These are phyloP conservation scores for Mucor indicus DNA, from an alignment of 371 early-diverging fungal genomes.

Conservation along the genomic window DNA sequence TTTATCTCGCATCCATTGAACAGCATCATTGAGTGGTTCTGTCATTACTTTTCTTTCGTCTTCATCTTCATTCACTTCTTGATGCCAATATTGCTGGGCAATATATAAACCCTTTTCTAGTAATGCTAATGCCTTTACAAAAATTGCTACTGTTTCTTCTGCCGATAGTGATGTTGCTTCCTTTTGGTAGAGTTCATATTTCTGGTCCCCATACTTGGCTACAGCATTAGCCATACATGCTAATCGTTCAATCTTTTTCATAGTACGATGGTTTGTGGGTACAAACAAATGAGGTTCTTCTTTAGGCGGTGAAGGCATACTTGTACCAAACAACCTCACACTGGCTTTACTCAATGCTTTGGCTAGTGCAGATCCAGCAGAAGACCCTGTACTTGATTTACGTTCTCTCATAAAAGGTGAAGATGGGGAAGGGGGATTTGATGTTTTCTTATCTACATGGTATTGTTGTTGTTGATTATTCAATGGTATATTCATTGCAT, in stretches of 20 bases:
- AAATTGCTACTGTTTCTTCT: slow-evolving; percentile 75
- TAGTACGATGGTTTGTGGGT: slow-evolving; percentile 9
- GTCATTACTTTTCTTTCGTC: slow-evolving; percentile 27
- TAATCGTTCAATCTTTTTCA: slow-evolving; percentile 53
- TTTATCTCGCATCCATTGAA: slow-evolving; percentile 85
- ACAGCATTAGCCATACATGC: slow-evolving; percentile 68
- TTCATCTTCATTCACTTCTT: slow-evolving; percentile 21
- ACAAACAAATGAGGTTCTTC: slow-evolving; percentile 2
- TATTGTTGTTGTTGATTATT: slow-evolving; percentile 1
- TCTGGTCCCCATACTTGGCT: slow-evolving; percentile 59
- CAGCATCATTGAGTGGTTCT: slow-evolving; percentile 53
- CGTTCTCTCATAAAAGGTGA: slow-evolving; percentile 37
- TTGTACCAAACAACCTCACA: slow-evolving; percentile 55
- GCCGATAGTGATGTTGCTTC: slow-evolving; percentile 4
- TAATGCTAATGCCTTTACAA: slow-evolving; percentile 72
- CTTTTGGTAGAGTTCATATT: slow-evolving; percentile 37
- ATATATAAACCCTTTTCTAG: slow-evolving; percentile 72
- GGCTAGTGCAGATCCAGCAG: slow-evolving; percentile 54
- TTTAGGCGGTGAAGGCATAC: slow-evolving; percentile 48
- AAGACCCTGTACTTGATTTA: slow-evolving; percentile 30
- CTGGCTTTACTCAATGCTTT: slow-evolving; percentile 62
- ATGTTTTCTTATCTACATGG: background rate
- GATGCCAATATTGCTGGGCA: slow-evolving; percentile 72
- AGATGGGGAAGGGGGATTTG: slow-evolving; percentile 31
- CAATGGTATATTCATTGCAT: slow-evolving; percentile 25